Percentiles rank a stretch among this genome's conserved stretches.
These are phyloP conservation scores for Beauveria medogensis DNA, from an alignment of 2,329 filamentous ascomycete genomes.

Conservation along the genomic window DNA sequence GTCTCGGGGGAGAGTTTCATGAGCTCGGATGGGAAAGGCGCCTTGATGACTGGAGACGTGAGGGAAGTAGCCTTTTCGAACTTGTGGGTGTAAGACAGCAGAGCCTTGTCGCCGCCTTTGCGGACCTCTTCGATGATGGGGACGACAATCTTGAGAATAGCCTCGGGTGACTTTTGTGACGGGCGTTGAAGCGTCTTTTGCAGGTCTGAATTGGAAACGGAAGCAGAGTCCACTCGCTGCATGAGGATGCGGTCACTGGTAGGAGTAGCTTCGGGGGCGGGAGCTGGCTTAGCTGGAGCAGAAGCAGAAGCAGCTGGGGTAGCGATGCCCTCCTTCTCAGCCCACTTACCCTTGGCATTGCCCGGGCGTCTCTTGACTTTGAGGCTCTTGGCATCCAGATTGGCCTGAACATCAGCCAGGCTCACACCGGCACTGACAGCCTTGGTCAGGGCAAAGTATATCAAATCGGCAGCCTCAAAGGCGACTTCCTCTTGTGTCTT, in stretches of 20 bases:
- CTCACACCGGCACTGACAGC: slow-evolving; percentile 78
- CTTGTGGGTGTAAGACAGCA: slow-evolving; percentile 92
- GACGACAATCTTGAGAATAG: slow-evolving; percentile 81
- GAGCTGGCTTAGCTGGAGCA: slow-evolving; percentile 26
- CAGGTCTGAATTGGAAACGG: slow-evolving; percentile 57
- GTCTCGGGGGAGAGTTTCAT: slow-evolving; percentile 84
- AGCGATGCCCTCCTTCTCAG: slow-evolving; percentile 67
- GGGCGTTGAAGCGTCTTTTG: slow-evolving; percentile 73
- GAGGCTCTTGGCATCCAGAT: slow-evolving; percentile 85
- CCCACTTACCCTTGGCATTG: slow-evolving; percentile 91
- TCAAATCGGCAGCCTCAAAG: slow-evolving; percentile 88
- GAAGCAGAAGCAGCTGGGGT: slow-evolving; percentile 24
- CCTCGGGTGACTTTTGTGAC: slow-evolving; percentile 89
- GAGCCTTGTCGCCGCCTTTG: slow-evolving; percentile 73
- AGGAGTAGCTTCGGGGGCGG: slow-evolving; percentile 23
- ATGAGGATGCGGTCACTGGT: slow-evolving; percentile 62
- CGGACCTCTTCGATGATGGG: slow-evolving; percentile 89
- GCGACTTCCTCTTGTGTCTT: slow-evolving; percentile 75
- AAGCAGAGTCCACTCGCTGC: slow-evolving; percentile 65
- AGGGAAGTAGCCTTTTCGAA: slow-evolving; percentile 94
- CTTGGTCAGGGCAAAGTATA: slow-evolving; percentile 93
- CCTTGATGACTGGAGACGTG: slow-evolving; percentile 79
- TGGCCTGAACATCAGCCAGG: slow-evolving; percentile 82
- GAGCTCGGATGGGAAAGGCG: slow-evolving; percentile 75
- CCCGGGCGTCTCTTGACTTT: slow-evolving; percentile 92